A percentile compares a stretch with the other conserved stretches of the same genome.
Conservation (phyloP, 495 filamentous ascomycete genomes). For the Podospora tetraspora region DNA sequence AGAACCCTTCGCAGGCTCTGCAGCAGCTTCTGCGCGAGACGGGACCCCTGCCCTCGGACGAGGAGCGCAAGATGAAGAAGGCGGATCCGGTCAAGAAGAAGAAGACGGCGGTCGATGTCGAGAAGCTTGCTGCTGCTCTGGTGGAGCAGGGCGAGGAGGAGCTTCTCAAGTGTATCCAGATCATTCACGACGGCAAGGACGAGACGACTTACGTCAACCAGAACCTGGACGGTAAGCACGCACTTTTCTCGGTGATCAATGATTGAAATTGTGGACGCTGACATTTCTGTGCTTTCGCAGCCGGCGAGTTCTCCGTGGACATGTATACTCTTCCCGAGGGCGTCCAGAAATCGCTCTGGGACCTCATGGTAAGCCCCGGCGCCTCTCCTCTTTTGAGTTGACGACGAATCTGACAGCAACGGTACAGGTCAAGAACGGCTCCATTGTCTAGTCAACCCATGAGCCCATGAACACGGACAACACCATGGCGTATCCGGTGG, state of each 20-base stretch:
- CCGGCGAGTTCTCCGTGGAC: conserved; percentile 97
- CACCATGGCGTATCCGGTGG: not conserved
- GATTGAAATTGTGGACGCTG: not conserved
- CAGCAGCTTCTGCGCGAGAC: conserved; percentile 69
- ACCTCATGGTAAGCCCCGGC: conserved; percentile 51
- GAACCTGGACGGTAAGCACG: conserved; percentile 78
- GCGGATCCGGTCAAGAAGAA: conserved; percentile 68
- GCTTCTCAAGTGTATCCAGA: conserved; percentile 87
- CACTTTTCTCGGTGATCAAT: not conserved
- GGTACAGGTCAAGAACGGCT: conserved; percentile 23
- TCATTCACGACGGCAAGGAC: conserved; percentile 95
- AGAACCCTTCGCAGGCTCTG: conserved; percentile 82
- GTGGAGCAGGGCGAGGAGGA: conserved; percentile 51
- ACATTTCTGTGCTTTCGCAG: conserved; percentile 37
- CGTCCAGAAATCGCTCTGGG: conserved; percentile 88
- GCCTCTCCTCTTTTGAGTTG: not conserved
- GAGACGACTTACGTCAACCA: conserved; percentile 93
- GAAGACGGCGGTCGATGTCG: conserved; percentile 85
- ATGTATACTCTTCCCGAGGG: conserved; percentile 87
- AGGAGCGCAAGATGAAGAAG: conserved; percentile 54
- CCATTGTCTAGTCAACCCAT: conserved; percentile 15
- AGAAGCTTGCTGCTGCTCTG: conserved; percentile 80
- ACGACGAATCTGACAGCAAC: not conserved
- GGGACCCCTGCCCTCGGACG: conserved; percentile 75
- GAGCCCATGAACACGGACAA: not conserved